Percentiles rank a stretch among this genome's conserved stretches.
phyloP scores from a whole-genome alignment of 2,329 filamentous ascomycete species.

The Alternaria brassicicola region DNA sequence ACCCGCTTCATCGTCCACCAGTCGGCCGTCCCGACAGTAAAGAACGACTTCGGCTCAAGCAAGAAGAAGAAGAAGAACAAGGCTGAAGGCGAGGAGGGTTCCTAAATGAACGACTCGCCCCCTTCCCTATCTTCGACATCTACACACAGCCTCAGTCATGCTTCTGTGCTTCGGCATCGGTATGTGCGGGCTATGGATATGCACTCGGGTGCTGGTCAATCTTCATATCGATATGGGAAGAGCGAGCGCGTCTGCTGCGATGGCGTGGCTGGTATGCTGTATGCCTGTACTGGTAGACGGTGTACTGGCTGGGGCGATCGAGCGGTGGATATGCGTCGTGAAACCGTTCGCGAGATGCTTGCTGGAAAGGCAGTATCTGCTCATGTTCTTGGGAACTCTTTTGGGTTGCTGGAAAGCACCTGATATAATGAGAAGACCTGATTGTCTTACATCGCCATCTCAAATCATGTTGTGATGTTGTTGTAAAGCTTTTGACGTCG shows the following conservation, averaged over 20 bases:
- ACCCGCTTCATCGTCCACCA: conserved; percentile 86
- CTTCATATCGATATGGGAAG: conserved; percentile 43
- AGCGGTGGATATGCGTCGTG: conserved; percentile 26
- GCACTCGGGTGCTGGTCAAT: conserved; percentile 36
- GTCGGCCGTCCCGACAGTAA: conserved; percentile 62
- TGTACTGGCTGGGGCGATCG: conserved; percentile 19
- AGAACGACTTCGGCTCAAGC: conserved; percentile 53
- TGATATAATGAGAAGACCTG: conserved; percentile 29
- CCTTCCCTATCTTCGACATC: conserved; percentile 43
- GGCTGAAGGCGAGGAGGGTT: conserved; percentile 29
- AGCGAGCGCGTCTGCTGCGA: conserved; percentile 37
- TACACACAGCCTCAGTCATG: conserved; percentile 31
- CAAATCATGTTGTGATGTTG: conserved; percentile 27
- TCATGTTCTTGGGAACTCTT: conserved; percentile 32
- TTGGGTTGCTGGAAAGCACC: conserved; percentile 31
- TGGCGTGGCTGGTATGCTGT: conserved; percentile 18
- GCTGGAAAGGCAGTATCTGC: conserved; percentile 26
- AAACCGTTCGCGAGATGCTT: conserved; percentile 27
- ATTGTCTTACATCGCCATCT: conserved; percentile 13
- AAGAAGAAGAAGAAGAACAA: conserved; percentile 51
- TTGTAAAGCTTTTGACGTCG: conserved; percentile 11
- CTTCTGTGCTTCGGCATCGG: conserved; percentile 28
- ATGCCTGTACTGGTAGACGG: conserved; percentile 23
- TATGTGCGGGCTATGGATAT: conserved; percentile 30
- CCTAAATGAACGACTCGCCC: conserved; percentile 49